Evolutionary conservation across 129 eudicot species (phyloP).

Genomic region (Dittrichia graveolens): DNA sequence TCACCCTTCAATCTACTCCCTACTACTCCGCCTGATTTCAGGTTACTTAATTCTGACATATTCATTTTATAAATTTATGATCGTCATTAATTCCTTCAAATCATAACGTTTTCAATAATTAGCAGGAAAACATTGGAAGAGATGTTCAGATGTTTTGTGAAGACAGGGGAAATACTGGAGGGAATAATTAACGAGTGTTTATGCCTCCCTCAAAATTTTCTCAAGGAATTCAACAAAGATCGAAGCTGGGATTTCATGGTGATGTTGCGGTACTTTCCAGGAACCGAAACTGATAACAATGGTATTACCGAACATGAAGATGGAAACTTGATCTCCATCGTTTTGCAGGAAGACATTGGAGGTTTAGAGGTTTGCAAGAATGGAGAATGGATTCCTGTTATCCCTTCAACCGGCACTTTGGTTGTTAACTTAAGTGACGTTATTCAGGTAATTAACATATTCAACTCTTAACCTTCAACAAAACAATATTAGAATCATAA

Average conservation of each 20-base stretch:
- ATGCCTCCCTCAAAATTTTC: conserved; percentile 48
- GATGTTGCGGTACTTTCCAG: conserved; percentile 41
- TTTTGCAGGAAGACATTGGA: conserved; percentile 63
- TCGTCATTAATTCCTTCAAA: background rate
- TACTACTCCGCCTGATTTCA: conserved; percentile 42
- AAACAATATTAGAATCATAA: background rate
- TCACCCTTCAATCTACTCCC: conserved; percentile 47
- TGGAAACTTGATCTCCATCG: conserved; percentile 45
- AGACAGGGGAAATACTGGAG: conserved; percentile 43
- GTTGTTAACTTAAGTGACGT: conserved; percentile 61
- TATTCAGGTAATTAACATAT: conserved; percentile 42
- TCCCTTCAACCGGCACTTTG: conserved; percentile 45
- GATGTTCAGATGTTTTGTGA: conserved; percentile 42
- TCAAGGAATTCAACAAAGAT: conserved; percentile 49
- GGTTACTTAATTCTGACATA: background rate
- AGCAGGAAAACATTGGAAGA: conserved; percentile 46
- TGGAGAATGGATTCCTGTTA: conserved; percentile 54
- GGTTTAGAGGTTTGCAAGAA: conserved; percentile 57
- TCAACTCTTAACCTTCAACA: background rate
- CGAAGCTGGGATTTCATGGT: conserved; percentile 58
- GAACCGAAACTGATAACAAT: conserved; percentile 46
- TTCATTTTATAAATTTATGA: no score
- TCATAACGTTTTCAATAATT: background rate
- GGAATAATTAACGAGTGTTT: conserved; percentile 52
- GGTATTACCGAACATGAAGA: conserved; percentile 61